These are phyloP conservation scores for Selaginella moellendorffii DNA, from an alignment of 75 land plant genomes.

Conservation along the genomic window DNA sequence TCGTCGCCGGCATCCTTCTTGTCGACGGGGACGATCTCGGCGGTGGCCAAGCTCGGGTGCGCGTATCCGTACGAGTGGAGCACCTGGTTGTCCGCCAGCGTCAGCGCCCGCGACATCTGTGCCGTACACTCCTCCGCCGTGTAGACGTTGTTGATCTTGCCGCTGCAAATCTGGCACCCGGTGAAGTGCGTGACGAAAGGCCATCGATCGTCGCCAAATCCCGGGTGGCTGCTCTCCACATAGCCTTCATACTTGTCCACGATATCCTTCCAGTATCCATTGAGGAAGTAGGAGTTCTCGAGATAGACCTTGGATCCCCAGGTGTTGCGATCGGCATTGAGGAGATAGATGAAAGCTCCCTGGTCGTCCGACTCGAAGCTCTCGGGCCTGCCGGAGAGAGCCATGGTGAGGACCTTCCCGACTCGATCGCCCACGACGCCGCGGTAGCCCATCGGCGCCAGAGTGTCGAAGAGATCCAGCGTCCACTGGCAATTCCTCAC, in stretches of 20 bases:
- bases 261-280: conserved; percentile 61
- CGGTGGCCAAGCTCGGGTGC: conserved; percentile 16
- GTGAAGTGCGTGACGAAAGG: conserved; percentile 88
- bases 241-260: conserved; percentile 32
- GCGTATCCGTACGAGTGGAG: conserved; percentile 44
- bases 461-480: conserved; percentile 50
- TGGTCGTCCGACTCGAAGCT: conserved; percentile 67
- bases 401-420: conserved; percentile 32
- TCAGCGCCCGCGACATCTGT: conserved; percentile 52
- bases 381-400: conserved; percentile 39
- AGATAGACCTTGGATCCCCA: conserved; percentile 58
- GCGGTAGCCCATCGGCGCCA: conserved; percentile 72
- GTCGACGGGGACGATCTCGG: background rate
- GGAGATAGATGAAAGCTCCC: conserved; percentile 51
- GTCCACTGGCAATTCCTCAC: conserved; percentile 94
- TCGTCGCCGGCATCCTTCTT: background rate
- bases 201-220: too few species aligned
- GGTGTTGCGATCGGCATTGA: conserved; percentile 40
- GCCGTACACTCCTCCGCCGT: conserved; percentile 35
- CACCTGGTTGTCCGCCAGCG: conserved; percentile 76
- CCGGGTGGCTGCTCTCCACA: conserved; percentile 16
- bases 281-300: conserved; percentile 41
- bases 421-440: conserved; percentile 30
- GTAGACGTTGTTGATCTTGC: conserved; percentile 46
- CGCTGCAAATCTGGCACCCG: conserved; percentile 87